Conservation (phyloP, 73 alveolate species). For the Uronychia binucleata region DNA sequence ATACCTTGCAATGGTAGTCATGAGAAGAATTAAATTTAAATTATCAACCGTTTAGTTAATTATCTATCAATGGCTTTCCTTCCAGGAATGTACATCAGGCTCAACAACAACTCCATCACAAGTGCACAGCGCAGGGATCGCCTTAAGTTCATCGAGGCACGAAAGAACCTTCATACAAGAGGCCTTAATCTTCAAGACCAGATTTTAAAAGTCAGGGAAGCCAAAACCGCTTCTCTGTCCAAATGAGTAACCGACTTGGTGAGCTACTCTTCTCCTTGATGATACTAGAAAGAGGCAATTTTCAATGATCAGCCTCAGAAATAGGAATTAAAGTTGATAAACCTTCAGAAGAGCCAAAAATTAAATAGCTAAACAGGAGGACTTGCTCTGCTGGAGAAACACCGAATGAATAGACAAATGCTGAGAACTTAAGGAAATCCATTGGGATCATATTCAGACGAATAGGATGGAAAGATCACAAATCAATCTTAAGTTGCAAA, state of each 20-base stretch:
- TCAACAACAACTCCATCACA: background rate
- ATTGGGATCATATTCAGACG: no score
- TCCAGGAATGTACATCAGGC: background rate
- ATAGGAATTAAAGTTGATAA: no score
- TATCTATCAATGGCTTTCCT: background rate
- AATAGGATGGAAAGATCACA: no score
- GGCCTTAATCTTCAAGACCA: background rate
- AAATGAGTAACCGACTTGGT: background rate
- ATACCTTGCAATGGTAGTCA: slow-evolving; percentile 4
- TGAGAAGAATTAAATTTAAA: slow-evolving; percentile 10
- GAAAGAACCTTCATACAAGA: background rate
- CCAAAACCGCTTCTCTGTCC: background rate
- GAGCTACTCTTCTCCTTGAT: background rate
- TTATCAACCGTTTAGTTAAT: background rate
- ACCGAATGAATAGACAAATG: background rate
- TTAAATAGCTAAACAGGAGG: background rate
- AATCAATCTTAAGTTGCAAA: no score
- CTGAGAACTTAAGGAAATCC: background rate
- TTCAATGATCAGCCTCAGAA: no score
- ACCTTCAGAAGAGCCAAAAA: background rate
- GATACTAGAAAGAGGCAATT: background rate
- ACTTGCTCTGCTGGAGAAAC: background rate
- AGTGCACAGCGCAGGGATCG: background rate
- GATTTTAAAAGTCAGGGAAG: background rate
- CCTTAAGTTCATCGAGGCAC: background rate